Conservation (phyloP, 1,139 yeast genomes). For the Meyerozyma guilliermondii region DNA sequence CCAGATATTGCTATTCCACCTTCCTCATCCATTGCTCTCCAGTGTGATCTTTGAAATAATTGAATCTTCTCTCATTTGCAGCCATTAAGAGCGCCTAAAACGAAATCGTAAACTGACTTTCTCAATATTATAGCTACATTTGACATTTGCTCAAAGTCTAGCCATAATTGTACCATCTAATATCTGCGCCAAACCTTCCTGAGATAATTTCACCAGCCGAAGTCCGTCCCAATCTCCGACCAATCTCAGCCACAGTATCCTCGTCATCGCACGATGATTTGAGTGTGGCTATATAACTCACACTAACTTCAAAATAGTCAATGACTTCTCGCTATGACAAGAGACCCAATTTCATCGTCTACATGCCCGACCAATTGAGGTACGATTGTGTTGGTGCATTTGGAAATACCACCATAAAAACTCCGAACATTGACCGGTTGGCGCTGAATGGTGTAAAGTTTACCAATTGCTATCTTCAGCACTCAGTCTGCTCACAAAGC, state of each 20-base stretch:
- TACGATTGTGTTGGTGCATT: conserved; percentile 12
- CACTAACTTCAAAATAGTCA: background rate
- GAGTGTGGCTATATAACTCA: background rate
- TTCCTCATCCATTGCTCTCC: too few relatives aligned
- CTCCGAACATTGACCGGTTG: conserved; percentile 12
- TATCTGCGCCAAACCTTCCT: too few relatives aligned
- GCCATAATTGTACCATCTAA: too few relatives aligned
- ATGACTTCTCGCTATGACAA: background rate
- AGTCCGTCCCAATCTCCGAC: too few relatives aligned
- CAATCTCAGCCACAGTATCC: background rate
- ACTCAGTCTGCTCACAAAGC: conserved; percentile 13
- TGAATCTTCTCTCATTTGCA: too few relatives aligned
- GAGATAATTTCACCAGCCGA: too few relatives aligned
- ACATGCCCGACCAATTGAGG: conserved; percentile 14
- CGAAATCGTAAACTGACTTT: too few relatives aligned
- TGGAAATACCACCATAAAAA: conserved; percentile 9
- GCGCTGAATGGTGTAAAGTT: conserved; percentile 10
- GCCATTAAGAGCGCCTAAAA: too few relatives aligned
- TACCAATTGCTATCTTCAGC: conserved; percentile 11
- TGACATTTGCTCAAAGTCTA: too few relatives aligned
- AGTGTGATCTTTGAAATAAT: too few relatives aligned
- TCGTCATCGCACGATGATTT: background rate
- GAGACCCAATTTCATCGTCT: conserved; percentile 10
- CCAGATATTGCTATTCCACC: too few relatives aligned
- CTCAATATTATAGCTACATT: too few relatives aligned